Evolutionary conservation across 2,329 filamentous ascomycete species (phyloP), one percentile per base, ranked within the genome.

Genomic region (Chalara sp.): DNA sequence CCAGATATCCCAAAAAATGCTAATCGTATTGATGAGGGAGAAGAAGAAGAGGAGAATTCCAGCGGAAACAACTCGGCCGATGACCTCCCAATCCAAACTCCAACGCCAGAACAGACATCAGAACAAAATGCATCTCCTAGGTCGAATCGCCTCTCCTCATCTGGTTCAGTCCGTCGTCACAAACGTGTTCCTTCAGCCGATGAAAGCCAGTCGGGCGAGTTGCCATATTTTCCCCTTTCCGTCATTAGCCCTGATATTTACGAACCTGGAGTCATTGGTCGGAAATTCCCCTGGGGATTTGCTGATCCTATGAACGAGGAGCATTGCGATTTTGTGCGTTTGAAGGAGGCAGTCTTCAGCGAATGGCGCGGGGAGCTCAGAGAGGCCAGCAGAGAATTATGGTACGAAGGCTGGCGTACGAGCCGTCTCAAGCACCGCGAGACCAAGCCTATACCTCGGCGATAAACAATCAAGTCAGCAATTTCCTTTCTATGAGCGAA

Each of bases 331-430:
- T 99, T 96, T 68, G 76, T 87, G 50, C 85, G 86, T 55, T 78
- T 99, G 59, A 93, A 93, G 71, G 91, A 97, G 53, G 84, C 86
- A 6, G 87, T 99, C 32, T 99, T 99, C 68, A 83, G 76, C 58
- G 92, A 97, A 64, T 99, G 93, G 93, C 86, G 92, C 47, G 80
- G 80, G 42, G 93, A 99, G 66, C 76, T 99, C 53, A 86, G 92
- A 54, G 89, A 96, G 68, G 87, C 89, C 48, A 95, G 89, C 67
- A 81, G 89, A 50, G 90, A 95, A 65, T 80, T 90, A 61, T 96
- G 90, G 89, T 97, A 97, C 62, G 92, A 97, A 69, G 84, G 87
- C 61, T 97, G 92, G 93, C 83, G 93, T 70, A 96, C 81, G 6
- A 84, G 74, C 69, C 74, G 80, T 50, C 76, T 85, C 44, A 64